Evolutionary conservation across 495 filamentous ascomycete species (phyloP).

Genomic region (Lindgomyces ingoldianus): DNA sequence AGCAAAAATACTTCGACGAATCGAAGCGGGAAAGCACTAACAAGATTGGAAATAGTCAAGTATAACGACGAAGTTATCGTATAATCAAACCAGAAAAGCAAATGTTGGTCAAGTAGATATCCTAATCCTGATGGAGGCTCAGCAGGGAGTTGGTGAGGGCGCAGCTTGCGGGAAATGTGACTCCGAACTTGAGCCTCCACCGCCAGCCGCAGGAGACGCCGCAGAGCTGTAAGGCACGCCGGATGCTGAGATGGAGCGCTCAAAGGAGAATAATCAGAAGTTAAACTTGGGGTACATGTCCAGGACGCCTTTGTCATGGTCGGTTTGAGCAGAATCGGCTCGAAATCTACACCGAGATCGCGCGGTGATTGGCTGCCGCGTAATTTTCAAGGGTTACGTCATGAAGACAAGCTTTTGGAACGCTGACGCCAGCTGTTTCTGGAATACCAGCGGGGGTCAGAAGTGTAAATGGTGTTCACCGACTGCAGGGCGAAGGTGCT

Average conservation of each 20-base stretch:
- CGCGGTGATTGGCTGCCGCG: conserved; percentile 18
- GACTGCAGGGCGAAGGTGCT: conserved; percentile 35
- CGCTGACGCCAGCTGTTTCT: conserved; percentile 31
- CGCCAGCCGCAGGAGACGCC: conserved; percentile 16
- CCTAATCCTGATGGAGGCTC: no score
- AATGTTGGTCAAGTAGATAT: no score
- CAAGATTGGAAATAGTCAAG: no score
- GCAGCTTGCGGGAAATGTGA: conserved; percentile 22
- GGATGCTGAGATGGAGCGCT: not conserved
- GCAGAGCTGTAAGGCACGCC: not conserved
- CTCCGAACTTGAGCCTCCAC: conserved; percentile 18
- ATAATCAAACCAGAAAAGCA: no score
- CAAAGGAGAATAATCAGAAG: conserved; percentile 15
- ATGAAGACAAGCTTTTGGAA: conserved; percentile 23
- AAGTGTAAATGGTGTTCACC: conserved; percentile 29
- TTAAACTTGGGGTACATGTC: conserved; percentile 12
- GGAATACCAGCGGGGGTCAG: conserved; percentile 18
- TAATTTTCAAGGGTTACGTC: conserved; percentile 8
- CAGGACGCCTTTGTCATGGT: conserved; percentile 9
- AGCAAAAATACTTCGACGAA: no score
- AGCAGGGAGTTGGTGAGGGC: conserved; percentile 12
- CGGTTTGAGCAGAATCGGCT: no score
- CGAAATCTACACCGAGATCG: not conserved
- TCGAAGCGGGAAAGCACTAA: no score
- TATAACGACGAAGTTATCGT: no score